Base-by-base conservation (phyloP, 495 filamentous ascomycete genomes). In the Emericellopsis terricola region DNA sequence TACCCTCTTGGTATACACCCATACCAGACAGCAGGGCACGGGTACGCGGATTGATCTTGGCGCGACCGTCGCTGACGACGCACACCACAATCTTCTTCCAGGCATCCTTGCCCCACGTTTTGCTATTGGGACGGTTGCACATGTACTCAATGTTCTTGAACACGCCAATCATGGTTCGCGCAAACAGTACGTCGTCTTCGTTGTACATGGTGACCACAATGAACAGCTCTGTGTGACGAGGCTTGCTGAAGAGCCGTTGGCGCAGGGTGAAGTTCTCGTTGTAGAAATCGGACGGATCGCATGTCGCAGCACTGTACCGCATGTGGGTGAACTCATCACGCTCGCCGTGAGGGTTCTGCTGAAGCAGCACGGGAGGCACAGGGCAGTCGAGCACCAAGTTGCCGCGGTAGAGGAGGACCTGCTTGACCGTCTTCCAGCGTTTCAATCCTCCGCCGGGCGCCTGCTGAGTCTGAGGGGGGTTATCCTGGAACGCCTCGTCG, bases 1-100 rank as follows among this genome's bases (percentile, higher is more conserved):
- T 94, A 38, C 91, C 91, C 46, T 99, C 91, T 51, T 99, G 91
- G 44, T 92, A 99, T 32, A 89, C 80, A 46, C 91, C 91, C 66
- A 99, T 71, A 62, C 72, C 91, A 5, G 91, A 84, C 33, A 99
- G 53, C 18, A 96, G 75, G 28, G 87, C 85, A 42, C 77, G 71
- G 6, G 91, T 96, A 34, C 91, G 67, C 2, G 82, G 76, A 51
- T 94, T 93, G 55, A 99, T 96, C 63, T 99, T 99, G 28, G 78
- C 83, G 74, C 89, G 89, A 38, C 91, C 91, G 45, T 99, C 91
- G 41, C 86, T 94, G 38, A 99, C 87, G 14, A 99, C 75, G 49
- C 91, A 99, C 11, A 99, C 91, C 9, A 99, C 91, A 41, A 99
- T 92, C 63, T 96, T 96, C 62, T 96, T 96, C 91, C 91, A 99